Conservation (phyloP, 1,139 yeast genomes). For the Suhomyces yuchorum region DNA sequence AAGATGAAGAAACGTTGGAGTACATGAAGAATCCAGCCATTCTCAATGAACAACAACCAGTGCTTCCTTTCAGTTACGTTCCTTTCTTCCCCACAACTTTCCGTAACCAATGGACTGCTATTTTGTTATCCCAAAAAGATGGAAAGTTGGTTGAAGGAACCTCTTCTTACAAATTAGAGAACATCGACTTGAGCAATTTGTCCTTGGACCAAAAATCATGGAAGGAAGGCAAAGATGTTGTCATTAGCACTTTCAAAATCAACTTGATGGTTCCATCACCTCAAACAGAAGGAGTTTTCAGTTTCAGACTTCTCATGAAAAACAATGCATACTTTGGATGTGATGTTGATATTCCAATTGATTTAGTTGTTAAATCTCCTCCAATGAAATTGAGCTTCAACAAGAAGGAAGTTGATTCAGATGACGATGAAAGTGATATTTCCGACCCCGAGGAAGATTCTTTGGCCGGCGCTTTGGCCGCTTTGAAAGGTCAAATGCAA, state of each 20-base stretch:
- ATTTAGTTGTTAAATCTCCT: constrained; percentile 59
- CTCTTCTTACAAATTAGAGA: constrained; percentile 57
- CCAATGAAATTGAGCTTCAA: constrained; percentile 29
- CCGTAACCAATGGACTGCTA: constrained; percentile 66
- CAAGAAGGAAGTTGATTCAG: constrained; percentile 31
- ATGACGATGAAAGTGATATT: constrained; percentile 53
- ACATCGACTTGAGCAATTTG: constrained; percentile 59
- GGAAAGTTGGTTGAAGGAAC: constrained; percentile 68
- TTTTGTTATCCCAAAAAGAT: constrained; percentile 72
- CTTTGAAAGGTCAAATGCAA: constrained; percentile 56
- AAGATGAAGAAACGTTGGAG: constrained; percentile 59
- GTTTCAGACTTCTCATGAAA: constrained; percentile 65
- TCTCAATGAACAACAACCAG: constrained; percentile 65
- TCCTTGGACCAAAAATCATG: constrained; percentile 50
- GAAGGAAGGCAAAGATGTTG: constrained; percentile 51
- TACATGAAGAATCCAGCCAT: constrained; percentile 71
- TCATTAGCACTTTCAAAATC: constrained; percentile 70
- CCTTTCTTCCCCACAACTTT: constrained; percentile 70
- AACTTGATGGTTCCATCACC: constrained; percentile 77
- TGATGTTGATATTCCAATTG: constrained; percentile 68
- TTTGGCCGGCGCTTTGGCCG: constrained; percentile 66
- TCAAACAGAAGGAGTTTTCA: constrained; percentile 57
- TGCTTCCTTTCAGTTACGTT: constrained; percentile 61
- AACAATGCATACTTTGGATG: constrained; percentile 70
- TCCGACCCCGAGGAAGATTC: constrained; percentile 69